phyloP scores from a whole-genome alignment of 1,284 basidiomycete species.

The Microbotryum saponariae region DNA sequence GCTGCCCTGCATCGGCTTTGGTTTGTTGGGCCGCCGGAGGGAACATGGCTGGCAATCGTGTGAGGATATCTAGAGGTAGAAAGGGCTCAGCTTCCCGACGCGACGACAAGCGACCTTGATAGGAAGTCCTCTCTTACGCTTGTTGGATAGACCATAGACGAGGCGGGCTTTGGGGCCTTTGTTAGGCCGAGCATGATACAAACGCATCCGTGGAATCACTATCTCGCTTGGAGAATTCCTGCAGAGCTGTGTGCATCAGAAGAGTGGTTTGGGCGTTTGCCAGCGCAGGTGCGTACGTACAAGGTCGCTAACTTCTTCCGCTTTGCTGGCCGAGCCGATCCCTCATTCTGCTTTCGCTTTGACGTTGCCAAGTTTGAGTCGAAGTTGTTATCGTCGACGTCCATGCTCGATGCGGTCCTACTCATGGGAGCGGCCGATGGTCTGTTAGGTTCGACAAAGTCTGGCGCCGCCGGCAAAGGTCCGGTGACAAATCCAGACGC shows the following conservation, averaged over 20 bases:
- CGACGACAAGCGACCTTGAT: neutral
- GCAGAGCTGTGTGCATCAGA: no score
- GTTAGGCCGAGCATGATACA: constrained; percentile 41
- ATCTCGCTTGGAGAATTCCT: constrained; percentile 29
- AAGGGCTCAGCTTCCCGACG: neutral
- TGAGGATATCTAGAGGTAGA: constrained; percentile 37
- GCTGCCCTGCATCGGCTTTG: constrained; percentile 40
- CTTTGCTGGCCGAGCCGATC: constrained; percentile 21
- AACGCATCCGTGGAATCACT: constrained; percentile 36
- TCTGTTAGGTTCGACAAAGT: no score
- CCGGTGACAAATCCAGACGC: neutral
- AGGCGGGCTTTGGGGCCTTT: constrained; percentile 16
- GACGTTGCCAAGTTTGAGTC: constrained; percentile 39
- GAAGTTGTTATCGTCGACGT: neutral
- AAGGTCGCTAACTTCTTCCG: constrained; percentile 5
- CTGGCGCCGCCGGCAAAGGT: neutral
- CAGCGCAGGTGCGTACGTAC: neutral
- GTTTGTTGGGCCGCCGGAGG: constrained; percentile 19
- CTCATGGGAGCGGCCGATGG: neutral
- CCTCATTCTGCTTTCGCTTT: constrained; percentile 35
- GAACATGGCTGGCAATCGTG: constrained; percentile 13
- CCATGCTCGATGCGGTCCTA: neutral
- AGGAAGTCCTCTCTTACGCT: constrained; percentile 34
- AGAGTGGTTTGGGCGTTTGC: no score
- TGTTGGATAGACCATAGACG: constrained; percentile 37